Base-by-base conservation (phyloP, 129 eudicot genomes). In the Tanacetum coccineum region DNA sequence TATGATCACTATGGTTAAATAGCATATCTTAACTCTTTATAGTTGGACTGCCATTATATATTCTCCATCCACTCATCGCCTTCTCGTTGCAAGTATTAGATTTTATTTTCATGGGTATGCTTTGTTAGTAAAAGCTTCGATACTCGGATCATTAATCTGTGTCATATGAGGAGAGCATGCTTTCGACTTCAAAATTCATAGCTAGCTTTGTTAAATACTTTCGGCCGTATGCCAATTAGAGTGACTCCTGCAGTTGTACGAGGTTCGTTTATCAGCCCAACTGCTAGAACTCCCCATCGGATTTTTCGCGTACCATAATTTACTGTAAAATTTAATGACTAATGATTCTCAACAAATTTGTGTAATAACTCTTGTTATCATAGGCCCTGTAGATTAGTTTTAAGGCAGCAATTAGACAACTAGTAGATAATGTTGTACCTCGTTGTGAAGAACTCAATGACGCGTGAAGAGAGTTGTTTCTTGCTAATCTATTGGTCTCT, bases 391-490 rank as follows among this genome's bases (percentile, higher is more conserved):
- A 30, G 5, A n/a, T 30, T 30, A 30, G 7, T n/a, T n/a, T 30
- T 30, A 30, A 28, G 32, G 32, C 36, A n/a, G n/a, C n/a, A n/a
- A n/a, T n/a, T n/a, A n/a, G n/a, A n/a, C n/a, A n/a, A n/a, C n/a
- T n/a, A n/a, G n/a, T n/a, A n/a, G n/a, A n/a, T n/a, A n/a, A n/a
- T 30, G 36, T 30, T 30, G 15, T 73, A 87, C 89, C 92, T 80
- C 19, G 80, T 80, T 2, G 84, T 72, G 42, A 84, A 70, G 49
- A 90, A 90, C 19, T 84, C 95, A 28, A 90, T 84, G 14, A 79
- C 87, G 10, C 63, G n/a, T n/a, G 70, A 14, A 86, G 68, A n/a
- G n/a, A n/a, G n/a, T n/a, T 0, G 95, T 81, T 76, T 86, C 80
- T 77, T 78, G 79, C n/a, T n/a, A n/a, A n/a, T n/a, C n/a, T 36